Percentiles rank a stretch among this genome's conserved stretches.
Conservation (phyloP, 2,329 filamentous ascomycete species). For the Dothistroma pini region DNA sequence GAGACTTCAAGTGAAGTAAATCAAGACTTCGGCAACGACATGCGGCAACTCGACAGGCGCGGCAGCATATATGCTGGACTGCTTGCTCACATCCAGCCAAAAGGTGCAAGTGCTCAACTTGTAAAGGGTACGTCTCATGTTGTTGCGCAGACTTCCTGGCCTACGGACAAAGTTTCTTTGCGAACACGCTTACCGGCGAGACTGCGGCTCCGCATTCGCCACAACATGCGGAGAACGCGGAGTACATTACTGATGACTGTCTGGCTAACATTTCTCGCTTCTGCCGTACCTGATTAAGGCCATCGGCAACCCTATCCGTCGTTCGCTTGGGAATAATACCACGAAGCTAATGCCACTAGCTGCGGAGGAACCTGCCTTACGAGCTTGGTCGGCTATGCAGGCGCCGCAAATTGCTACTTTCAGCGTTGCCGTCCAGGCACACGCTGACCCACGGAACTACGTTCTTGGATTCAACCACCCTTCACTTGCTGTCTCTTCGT, state of each 20-base stretch:
- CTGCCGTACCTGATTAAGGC: not conserved
- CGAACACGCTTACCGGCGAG: not conserved
- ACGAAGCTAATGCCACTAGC: not conserved
- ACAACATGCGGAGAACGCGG: not conserved
- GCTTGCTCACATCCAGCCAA: not conserved
- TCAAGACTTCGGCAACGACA: not conserved
- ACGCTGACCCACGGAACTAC: not conserved
- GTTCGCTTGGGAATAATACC: not conserved
- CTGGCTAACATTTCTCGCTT: not conserved
- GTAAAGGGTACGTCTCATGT: not conserved
- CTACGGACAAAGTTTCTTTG: not conserved
- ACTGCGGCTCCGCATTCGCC: not conserved
- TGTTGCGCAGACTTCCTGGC: not conserved
- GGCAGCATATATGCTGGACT: not conserved
- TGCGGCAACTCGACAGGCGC: not conserved
- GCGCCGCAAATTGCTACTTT: slow-evolving; percentile 5
- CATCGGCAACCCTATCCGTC: not conserved
- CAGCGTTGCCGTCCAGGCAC: not conserved
- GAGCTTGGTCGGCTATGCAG: not conserved
- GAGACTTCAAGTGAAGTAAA: slow-evolving; percentile 26
- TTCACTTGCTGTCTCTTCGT: not conserved
- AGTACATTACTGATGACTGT: not conserved
- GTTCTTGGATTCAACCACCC: not conserved
- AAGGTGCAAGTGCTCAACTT: not conserved
- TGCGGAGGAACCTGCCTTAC: not conserved